Evolutionary conservation across 257 asterid species (phyloP).

Genomic region (Prunella vulgaris): DNA sequence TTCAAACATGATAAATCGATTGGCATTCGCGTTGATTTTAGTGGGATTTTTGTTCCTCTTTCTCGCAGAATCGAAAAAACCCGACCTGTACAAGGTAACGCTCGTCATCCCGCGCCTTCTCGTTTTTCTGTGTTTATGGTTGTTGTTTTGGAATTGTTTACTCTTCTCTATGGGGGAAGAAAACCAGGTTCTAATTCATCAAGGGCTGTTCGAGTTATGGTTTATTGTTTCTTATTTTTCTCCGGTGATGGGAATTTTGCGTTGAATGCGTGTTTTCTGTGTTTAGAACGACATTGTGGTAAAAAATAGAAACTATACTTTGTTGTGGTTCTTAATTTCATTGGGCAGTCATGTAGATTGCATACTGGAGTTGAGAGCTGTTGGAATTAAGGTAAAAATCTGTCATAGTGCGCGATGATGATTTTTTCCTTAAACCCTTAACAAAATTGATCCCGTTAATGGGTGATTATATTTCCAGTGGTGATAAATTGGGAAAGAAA

Average conservation of each 20-base stretch:
- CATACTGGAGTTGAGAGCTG: not conserved
- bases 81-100: slow-evolving; percentile 73
- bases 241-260: not conserved
- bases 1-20: slow-evolving; percentile 38
- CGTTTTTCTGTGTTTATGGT: not conserved
- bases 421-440: not conserved
- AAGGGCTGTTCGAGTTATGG: not conserved
- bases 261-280: not conserved
- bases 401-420: not conserved
- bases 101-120: not conserved
- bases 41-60: slow-evolving; percentile 30
- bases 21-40: slow-evolving; percentile 20
- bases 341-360: not conserved
- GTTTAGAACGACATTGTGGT: not conserved
- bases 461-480: not conserved
- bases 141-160: not conserved
- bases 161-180: not conserved
- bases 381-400: not conserved
- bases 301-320: not conserved
- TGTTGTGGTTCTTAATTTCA: not conserved
- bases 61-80: slow-evolving; percentile 44
- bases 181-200: not conserved
- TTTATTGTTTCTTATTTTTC: not conserved
- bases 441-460: not conserved
- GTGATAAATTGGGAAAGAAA: not conserved